phyloP scores from a whole-genome alignment of 768 basidiomycete genomes.

The Macrolepiota albuminosa region DNA sequence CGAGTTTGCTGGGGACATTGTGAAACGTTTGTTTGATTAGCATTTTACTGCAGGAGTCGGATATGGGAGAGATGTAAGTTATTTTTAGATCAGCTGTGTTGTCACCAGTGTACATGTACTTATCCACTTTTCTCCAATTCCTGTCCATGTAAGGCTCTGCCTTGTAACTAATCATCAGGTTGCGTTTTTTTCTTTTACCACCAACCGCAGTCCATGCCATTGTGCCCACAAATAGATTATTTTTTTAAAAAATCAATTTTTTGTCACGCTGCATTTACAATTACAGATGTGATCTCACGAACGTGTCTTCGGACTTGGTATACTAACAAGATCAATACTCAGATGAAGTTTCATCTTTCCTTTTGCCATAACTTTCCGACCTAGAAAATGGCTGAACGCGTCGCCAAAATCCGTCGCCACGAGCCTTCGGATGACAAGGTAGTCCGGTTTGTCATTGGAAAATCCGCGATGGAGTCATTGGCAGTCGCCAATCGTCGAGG shows the following conservation, averaged over 20 bases:
- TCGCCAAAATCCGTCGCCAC: conserved; percentile 52
- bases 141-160: not conserved
- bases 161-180: not conserved
- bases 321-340: not conserved
- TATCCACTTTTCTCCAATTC: not conserved
- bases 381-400: conserved; percentile 32
- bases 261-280: not conserved
- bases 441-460: conserved; percentile 60
- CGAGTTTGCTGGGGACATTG: conserved; percentile 70
- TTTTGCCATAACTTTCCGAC: not conserved
- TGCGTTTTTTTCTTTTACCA: not conserved
- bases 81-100: not conserved
- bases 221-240: not conserved
- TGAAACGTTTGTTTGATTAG: conserved; percentile 75
- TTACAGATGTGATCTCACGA: not conserved
- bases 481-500: conserved; percentile 62
- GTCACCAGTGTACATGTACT: not conserved
- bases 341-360: conserved; percentile 3
- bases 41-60: conserved; percentile 39
- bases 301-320: not conserved
- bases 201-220: not conserved
- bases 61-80: conserved; percentile 10
- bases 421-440: conserved; percentile 48
- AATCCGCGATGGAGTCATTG: conserved; percentile 62
- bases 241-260: not conserved